These are phyloP conservation scores for Fomitopsis pulvina DNA, from an alignment of 768 basidiomycete genomes.

Conservation along the genomic window DNA sequence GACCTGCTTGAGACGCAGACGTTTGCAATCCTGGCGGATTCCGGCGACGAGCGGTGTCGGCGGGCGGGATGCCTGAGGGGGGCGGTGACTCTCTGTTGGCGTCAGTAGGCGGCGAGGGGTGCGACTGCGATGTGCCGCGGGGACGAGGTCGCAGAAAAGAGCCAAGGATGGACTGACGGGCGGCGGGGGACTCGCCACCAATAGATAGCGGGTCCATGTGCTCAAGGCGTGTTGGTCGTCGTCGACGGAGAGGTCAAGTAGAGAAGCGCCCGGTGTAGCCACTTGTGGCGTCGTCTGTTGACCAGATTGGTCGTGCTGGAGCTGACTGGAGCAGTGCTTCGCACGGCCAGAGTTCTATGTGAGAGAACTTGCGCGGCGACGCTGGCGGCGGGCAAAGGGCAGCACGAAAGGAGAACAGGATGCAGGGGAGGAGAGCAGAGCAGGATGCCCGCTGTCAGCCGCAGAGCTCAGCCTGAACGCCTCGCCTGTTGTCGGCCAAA, in stretches of 20 bases:
- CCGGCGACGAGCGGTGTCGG: constrained; percentile 28
- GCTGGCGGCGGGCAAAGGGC: too few species aligned
- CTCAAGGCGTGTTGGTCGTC: constrained; percentile 5
- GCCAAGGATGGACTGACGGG: constrained; percentile 62
- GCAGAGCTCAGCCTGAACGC: too few species aligned
- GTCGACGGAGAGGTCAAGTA: constrained; percentile 1
- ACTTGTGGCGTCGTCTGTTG: neutral
- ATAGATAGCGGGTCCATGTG: constrained; percentile 24
- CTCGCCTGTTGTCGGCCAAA: too few species aligned
- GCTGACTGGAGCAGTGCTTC: neutral
- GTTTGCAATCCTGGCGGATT: constrained; percentile 30
- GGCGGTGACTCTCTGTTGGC: constrained; percentile 37
- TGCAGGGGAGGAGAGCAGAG: too few species aligned
- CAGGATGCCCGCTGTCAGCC: too few species aligned
- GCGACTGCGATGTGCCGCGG: constrained; percentile 60
- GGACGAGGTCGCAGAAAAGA: constrained; percentile 67
- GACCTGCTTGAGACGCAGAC: constrained; percentile 34
- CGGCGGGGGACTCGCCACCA: constrained; percentile 25
- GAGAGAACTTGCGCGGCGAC: too few species aligned
- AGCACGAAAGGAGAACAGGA: too few species aligned
- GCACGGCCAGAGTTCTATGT: too few species aligned
- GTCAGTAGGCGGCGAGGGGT: constrained; percentile 33
- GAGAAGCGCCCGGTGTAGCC: neutral
- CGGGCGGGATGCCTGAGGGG: constrained; percentile 32
- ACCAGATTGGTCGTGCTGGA: neutral